Evolutionary conservation across 345 rosid genomes (phyloP), one percentile per base, ranked within the genome.

Genomic region (Clarkia xantiana): DNA sequence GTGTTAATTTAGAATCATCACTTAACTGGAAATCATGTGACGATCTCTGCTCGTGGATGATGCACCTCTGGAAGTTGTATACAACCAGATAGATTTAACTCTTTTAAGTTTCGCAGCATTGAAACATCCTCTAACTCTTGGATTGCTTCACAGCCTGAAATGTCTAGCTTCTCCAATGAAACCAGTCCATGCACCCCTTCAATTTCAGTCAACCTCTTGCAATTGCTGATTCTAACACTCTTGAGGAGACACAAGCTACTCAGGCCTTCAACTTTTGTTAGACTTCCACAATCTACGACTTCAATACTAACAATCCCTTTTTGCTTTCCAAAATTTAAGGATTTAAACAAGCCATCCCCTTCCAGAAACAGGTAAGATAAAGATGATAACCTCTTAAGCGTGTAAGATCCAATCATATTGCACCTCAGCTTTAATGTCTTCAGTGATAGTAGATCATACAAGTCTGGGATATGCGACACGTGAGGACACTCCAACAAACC

Each of bases 381-480:
- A 36, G 44, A 51, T 11, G 14, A 42, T 38, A 51, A 16, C 34
- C n/a, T 6, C 16, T 38, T 43, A 38, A 51, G 54, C 42, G 42
- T 43, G 17, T 51, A 11, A 38, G 39, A 14, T 14, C 16, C 16
- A 51, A 20, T 16, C 38, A 51, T 34, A 17, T 43, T 34, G 11
- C 11, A 12, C 6, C 11, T 12, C 39, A 51, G 18, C 18, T 51
- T 43, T 20, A 51, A 38, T 23, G 15, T 39, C 13, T 18, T 8
- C 41, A 51, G 19, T 11, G 19, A 29, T 29, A 22, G 11, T 38
- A 51, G 17, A 11, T 36, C 54, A 34, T 38, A 18, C 8, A 51
- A 43, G 39, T 43, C 44, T 6, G 34, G 41, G 19, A 51, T 38
- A 15, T 51, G 22, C 38, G 7, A 10, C 6, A 51, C 22, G 20